Percentiles rank a stretch among this genome's conserved stretches.
These are phyloP conservation scores for Graphium sp. DNA, from an alignment of 2,329 filamentous ascomycete species.

Conservation along the genomic window DNA sequence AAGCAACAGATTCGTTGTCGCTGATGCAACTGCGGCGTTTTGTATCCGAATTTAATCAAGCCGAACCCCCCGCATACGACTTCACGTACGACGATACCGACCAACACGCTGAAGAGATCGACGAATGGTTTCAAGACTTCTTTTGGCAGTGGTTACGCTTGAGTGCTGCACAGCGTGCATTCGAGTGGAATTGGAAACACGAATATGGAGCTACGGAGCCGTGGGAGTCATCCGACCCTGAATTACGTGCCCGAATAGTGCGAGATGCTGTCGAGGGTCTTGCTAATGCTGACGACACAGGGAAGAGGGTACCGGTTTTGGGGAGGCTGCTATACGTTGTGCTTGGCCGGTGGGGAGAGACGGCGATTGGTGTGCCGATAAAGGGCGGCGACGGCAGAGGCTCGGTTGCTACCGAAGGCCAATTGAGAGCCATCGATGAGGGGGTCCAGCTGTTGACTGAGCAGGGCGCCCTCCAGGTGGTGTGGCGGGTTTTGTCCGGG, in stretches of 20 bases:
- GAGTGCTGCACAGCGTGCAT: conserved; percentile 57
- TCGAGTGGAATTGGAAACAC: conserved; percentile 58
- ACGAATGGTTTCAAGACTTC: conserved; percentile 95
- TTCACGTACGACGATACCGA: conserved; percentile 65
- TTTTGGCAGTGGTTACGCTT: conserved; percentile 72
- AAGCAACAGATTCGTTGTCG: conserved; percentile 51
- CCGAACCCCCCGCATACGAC: conserved; percentile 62
- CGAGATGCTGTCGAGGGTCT: conserved; percentile 28
- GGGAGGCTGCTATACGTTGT: conserved; percentile 43
- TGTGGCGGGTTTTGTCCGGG: conserved; percentile 32
- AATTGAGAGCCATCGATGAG: conserved; percentile 41
- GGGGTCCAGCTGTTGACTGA: conserved; percentile 33
- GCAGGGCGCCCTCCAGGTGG: conserved; percentile 28
- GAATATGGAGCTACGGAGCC: conserved; percentile 20
- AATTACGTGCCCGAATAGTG: conserved; percentile 40
- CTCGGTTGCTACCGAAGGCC: conserved; percentile 33
- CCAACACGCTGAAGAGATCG: conserved; percentile 69
- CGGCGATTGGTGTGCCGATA: conserved; percentile 37
- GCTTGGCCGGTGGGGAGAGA: conserved; percentile 55
- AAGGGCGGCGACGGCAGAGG: conserved; percentile 21
- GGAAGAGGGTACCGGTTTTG: conserved; percentile 32
- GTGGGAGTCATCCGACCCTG: conserved; percentile 50
- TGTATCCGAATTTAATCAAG: conserved; percentile 55
- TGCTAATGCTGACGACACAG: conserved; percentile 24
- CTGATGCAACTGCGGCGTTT: conserved; percentile 57